Evolutionary conservation across 2,329 filamentous ascomycete genomes (phyloP), one percentile per base, ranked within the genome.

Genomic region (Lomentospora prolificans): DNA sequence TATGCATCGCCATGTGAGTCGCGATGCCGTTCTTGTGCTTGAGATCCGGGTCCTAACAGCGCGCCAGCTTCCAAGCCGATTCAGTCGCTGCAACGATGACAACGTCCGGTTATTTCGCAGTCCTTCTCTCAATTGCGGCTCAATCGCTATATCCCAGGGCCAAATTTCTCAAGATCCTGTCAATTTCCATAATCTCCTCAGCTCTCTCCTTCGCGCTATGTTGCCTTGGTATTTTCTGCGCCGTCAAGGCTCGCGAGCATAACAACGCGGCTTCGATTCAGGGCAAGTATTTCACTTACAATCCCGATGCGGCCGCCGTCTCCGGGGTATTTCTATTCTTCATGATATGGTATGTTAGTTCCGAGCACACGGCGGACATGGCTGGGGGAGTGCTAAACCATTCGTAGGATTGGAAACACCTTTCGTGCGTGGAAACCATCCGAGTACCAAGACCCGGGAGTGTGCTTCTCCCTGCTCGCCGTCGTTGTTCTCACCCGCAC

Each of bases 291-390:
- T 53, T 53, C n/a, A 39, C 51, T 39, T 53, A 53, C 25, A 53
- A 44, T 27, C 33, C 51, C 14, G 33, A 39, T 39, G 51, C 51
- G 19, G 31, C 30, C 31, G 51, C 51, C 12, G 51, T 53, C 17
- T 41, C 19, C 8, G 51, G 51, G 14, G 51, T 53, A 17, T 53
- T 53, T 22, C 22, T 53, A n/a, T 53, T 53, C 22, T 53, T 53
- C 31, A 53, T 53, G 51, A 53, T 53, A 53, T 53, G 51, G 51
- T 53, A 53, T 8, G 50, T 36, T 19, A 22, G 2, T 27, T 27
- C 10, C 10, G 36, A n/a, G n/a, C n/a, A n/a, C n/a, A n/a, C n/a
- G n/a, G n/a, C n/a, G n/a, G n/a, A n/a, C n/a, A n/a, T n/a, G n/a
- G n/a, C n/a, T n/a, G n/a, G n/a, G n/a, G n/a, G n/a, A n/a, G n/a